Conservation (phyloP, 2,329 filamentous ascomycete genomes). For the Clathrospora elynae region DNA sequence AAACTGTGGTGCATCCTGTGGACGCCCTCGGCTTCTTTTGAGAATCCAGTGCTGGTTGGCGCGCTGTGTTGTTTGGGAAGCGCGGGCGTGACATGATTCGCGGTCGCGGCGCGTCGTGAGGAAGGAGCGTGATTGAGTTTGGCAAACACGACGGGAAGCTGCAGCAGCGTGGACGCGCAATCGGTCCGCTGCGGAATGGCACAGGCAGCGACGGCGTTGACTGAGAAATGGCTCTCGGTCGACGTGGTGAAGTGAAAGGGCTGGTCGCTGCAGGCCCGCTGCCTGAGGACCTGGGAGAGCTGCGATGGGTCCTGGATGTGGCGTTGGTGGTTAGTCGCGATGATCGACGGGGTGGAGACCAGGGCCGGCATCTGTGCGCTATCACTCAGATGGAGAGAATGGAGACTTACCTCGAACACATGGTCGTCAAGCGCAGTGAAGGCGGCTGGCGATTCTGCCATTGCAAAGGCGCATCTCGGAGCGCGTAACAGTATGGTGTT, state of each 20-base stretch:
- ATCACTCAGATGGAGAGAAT: slow-evolving; percentile 20
- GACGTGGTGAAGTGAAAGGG: slow-evolving; percentile 33
- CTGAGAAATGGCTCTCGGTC: slow-evolving; percentile 23
- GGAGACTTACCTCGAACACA: slow-evolving; percentile 44
- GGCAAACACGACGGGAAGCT: slow-evolving; percentile 18
- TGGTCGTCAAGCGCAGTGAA: slow-evolving; percentile 35
- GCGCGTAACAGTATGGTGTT: slow-evolving; percentile 16
- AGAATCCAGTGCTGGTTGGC: slow-evolving; percentile 30
- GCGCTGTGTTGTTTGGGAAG: slow-evolving; percentile 39
- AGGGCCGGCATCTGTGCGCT: slow-evolving; percentile 29
- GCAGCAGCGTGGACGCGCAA: slow-evolving; percentile 17
- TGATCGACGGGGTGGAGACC: slow-evolving; percentile 39
- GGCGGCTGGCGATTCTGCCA: slow-evolving; percentile 41
- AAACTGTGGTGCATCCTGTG: slow-evolving; percentile 47
- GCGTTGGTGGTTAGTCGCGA: slow-evolving; percentile 30
- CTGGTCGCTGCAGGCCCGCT: slow-evolving; percentile 38
- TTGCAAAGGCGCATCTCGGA: slow-evolving; percentile 22
- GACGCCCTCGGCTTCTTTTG: slow-evolving; percentile 23
- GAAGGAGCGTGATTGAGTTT: slow-evolving; percentile 21
- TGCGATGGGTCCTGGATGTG: slow-evolving; percentile 43
- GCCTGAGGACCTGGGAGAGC: slow-evolving; percentile 44
- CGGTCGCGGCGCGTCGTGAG: slow-evolving; percentile 37
- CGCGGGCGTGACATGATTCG: slow-evolving; percentile 39
- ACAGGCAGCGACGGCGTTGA: slow-evolving; percentile 16
- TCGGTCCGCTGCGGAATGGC: slow-evolving; percentile 8